Evolutionary conservation across 2,329 filamentous ascomycete species (phyloP).

Genomic region (Penicillium sp.): DNA sequence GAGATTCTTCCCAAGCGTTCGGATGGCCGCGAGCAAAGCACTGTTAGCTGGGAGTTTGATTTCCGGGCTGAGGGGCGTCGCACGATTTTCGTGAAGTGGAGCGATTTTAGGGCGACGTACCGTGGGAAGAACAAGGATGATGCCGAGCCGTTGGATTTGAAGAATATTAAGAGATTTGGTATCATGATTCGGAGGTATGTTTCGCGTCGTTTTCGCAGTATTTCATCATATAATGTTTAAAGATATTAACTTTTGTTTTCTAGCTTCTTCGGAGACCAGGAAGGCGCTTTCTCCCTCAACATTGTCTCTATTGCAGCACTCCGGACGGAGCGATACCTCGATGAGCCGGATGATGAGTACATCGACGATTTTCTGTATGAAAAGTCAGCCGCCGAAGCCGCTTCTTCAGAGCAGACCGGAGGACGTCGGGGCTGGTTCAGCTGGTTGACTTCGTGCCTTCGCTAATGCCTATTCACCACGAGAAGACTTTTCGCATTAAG

Average conservation of each 20-base stretch:
- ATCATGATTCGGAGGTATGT: constrained; percentile 81
- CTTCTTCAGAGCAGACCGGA: not conserved
- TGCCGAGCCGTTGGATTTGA: constrained; percentile 64
- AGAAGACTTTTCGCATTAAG: not conserved
- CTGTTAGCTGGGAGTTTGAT: constrained; percentile 75
- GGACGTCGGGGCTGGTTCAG: constrained; percentile 18
- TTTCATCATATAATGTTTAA: no score
- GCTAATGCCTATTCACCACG: not conserved
- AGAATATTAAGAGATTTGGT: constrained; percentile 68
- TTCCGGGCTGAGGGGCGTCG: constrained; percentile 54
- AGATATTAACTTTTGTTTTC: constrained; percentile 24
- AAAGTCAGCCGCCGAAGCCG: constrained; percentile 8
- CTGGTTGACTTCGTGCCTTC: constrained; percentile 25
- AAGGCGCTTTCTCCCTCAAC: constrained; percentile 69
- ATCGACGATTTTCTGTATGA: constrained; percentile 21
- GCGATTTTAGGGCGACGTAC: constrained; percentile 72
- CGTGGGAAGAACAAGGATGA: constrained; percentile 68
- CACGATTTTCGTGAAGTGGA: constrained; percentile 66
- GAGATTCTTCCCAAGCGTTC: constrained; percentile 61
- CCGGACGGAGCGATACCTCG: constrained; percentile 23
- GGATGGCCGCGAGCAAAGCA: constrained; percentile 72
- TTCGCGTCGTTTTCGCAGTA: no score
- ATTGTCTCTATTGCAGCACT: constrained; percentile 62
- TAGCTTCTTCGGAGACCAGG: constrained; percentile 77
- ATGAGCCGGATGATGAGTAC: constrained; percentile 19